Conservation (phyloP, 1,139 yeast genomes). For the Wickerhamomyces sp. region DNA sequence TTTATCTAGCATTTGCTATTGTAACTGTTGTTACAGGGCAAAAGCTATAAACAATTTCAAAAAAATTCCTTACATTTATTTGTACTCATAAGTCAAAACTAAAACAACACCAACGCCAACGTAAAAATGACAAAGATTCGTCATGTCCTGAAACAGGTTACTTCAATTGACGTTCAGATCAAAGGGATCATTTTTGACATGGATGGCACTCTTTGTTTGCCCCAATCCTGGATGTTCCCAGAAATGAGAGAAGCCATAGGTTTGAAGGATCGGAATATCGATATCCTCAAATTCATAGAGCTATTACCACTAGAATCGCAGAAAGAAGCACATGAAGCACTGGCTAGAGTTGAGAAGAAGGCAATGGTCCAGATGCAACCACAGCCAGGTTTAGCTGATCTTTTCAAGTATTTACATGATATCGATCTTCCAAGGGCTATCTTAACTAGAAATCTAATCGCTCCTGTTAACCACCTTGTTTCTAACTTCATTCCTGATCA, state of each 20-base stretch:
- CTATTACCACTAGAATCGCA: constrained; percentile 34
- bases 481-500: constrained; percentile 35
- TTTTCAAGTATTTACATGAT: constrained; percentile 9
- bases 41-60: no score
- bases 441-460: constrained; percentile 49
- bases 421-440: constrained; percentile 42
- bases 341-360: constrained; percentile 46
- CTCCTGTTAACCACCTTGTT: constrained; percentile 48
- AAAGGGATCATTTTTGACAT: constrained; percentile 59
- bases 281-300: constrained; percentile 47
- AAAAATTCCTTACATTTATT: neutral
- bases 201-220: constrained; percentile 66
- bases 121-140: constrained; percentile 2
- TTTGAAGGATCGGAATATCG: constrained; percentile 38
- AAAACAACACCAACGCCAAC: no score
- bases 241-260: constrained; percentile 58
- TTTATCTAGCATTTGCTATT: constrained; percentile 13
- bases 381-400: constrained; percentile 39
- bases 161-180: constrained; percentile 31
- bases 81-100: no score
- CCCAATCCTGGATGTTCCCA: constrained; percentile 63
- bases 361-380: constrained; percentile 60
- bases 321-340: constrained; percentile 37
- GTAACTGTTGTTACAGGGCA: no score
- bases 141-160: constrained; percentile 28